Conservation (phyloP, 2,329 filamentous ascomycete species). For the Pseudogymnoascus sp. region DNA sequence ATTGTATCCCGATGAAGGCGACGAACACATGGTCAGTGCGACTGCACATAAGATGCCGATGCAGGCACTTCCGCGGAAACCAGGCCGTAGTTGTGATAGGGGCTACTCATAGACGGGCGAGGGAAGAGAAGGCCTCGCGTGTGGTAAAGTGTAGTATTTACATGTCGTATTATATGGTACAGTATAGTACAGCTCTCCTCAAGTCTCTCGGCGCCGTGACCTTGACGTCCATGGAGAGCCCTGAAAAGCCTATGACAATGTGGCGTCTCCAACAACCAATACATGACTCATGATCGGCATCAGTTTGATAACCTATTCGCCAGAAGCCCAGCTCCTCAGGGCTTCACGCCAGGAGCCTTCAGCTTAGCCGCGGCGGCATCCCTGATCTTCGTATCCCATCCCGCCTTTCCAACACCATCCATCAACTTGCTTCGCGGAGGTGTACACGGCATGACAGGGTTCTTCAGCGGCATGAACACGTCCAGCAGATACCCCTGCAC, state of each 20-base stretch:
- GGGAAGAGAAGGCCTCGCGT: background rate
- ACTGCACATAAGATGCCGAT: background rate
- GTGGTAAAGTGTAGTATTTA: background rate
- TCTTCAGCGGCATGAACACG: constrained; percentile 30
- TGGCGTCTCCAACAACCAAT: background rate
- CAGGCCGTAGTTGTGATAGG: background rate
- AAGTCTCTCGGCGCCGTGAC: background rate
- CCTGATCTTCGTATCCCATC: background rate
- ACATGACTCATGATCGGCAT: background rate
- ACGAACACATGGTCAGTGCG: constrained; percentile 6
- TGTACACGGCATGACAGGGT: constrained; percentile 25
- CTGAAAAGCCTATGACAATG: background rate
- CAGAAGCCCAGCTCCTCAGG: background rate
- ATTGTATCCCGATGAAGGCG: background rate
- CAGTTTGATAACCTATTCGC: background rate
- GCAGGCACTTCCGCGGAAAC: background rate
- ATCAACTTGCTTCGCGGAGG: background rate
- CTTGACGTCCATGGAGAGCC: background rate
- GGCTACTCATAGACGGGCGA: background rate
- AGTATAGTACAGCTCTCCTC: constrained; percentile 2
- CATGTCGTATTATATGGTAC: constrained; percentile 1
- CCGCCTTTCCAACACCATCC: background rate
- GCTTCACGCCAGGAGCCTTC: background rate
- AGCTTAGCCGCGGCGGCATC: background rate
- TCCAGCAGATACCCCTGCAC: constrained; percentile 32